Evolutionary conservation across 495 filamentous ascomycete genomes (phyloP).

Genomic region (Podospora conica): DNA sequence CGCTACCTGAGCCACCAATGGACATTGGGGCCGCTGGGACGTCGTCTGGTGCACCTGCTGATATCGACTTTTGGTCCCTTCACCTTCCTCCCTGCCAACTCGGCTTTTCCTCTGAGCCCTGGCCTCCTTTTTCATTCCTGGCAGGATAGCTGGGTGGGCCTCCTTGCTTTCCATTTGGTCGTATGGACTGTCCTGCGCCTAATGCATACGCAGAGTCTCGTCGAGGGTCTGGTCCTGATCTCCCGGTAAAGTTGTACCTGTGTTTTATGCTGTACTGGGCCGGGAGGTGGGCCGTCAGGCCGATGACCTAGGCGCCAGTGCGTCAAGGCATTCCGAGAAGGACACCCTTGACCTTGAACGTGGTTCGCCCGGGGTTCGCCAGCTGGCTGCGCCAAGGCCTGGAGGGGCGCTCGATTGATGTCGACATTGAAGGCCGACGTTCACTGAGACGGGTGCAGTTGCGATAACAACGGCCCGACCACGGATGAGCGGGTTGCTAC

Average conservation of each 20-base stretch:
- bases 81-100: neutral
- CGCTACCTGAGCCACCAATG: neutral
- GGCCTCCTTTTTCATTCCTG: neutral
- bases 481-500: constrained; percentile 1
- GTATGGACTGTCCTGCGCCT: neutral
- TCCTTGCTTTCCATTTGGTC: neutral
- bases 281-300: neutral
- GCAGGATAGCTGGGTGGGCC: neutral
- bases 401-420: neutral
- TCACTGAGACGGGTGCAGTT: neutral
- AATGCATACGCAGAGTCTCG: neutral
- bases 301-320: neutral
- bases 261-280: neutral
- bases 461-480: neutral
- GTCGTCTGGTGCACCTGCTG: neutral
- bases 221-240: neutral
- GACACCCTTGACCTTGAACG: neutral
- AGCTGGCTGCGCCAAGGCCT: neutral
- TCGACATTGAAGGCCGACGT: neutral
- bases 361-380: neutral
- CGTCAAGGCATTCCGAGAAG: neutral
- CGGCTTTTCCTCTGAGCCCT: neutral
- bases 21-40: neutral
- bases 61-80: neutral
- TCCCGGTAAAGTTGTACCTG: neutral